Conservation (phyloP, 345 rosid genomes). For the Cardamine occulta region DNA sequence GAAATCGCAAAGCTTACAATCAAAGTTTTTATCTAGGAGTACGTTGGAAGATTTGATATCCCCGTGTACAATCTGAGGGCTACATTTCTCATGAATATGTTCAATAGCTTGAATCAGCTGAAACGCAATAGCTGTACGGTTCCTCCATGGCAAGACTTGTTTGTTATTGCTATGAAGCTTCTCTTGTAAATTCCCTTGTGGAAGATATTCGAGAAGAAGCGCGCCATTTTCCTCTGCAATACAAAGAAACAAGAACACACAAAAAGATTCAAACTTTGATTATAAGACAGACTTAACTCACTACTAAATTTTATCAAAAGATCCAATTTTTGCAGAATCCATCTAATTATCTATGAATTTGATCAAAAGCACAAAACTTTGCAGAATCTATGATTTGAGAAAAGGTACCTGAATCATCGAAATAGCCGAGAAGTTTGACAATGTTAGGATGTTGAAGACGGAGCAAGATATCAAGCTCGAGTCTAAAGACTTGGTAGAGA, state of each 20-base stretch:
- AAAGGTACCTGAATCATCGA: slow-evolving; percentile 60
- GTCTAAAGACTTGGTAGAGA: slow-evolving; percentile 59
- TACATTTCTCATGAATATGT: slow-evolving; percentile 71
- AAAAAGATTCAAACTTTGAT: slow-evolving; percentile 3
- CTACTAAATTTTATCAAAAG: background rate
- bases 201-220: slow-evolving; percentile 68
- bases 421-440: slow-evolving; percentile 76
- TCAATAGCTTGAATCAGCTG: slow-evolving; percentile 73
- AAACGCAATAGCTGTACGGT: slow-evolving; percentile 60
- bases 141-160: slow-evolving; percentile 65
- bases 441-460: slow-evolving; percentile 68
- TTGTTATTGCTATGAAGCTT: slow-evolving; percentile 48
- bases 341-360: slow-evolving; percentile 4
- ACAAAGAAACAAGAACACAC: background rate
- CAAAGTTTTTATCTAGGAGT: slow-evolving; percentile 60
- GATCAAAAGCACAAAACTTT: slow-evolving; percentile 41
- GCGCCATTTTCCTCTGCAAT: slow-evolving; percentile 61
- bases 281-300: slow-evolving; percentile 43
- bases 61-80: slow-evolving; percentile 73
- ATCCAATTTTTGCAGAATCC: background rate
- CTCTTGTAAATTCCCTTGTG: slow-evolving; percentile 74
- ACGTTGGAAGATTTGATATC: slow-evolving; percentile 84
- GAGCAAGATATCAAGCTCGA: slow-evolving; percentile 73
- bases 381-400: slow-evolving; percentile 32
- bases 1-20: slow-evolving; percentile 86